Percentiles rank a stretch among this genome's conserved stretches.
phyloP scores from a whole-genome alignment of 495 filamentous ascomycete genomes.

The Chaetomium cochliodes region DNA sequence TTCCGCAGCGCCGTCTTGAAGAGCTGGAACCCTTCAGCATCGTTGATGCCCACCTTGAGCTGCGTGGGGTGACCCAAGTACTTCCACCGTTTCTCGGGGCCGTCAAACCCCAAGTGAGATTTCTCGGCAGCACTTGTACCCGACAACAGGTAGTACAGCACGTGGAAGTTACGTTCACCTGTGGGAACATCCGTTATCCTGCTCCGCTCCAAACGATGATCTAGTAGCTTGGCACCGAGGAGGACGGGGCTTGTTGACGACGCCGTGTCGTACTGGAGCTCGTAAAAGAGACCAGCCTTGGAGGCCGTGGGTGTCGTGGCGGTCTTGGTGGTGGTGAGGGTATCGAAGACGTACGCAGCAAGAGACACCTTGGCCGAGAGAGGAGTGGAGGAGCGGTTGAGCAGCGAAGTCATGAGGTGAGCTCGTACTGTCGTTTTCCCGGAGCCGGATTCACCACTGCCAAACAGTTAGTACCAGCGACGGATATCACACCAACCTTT shows the following conservation, averaged over 20 bases:
- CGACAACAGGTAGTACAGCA: conserved; percentile 90
- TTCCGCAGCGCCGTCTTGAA: conserved; percentile 96
- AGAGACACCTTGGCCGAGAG: conserved; percentile 89
- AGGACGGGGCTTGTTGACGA: conserved; percentile 76
- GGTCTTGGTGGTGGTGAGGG: conserved; percentile 96
- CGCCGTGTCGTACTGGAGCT: conserved; percentile 91
- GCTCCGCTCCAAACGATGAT: conserved; percentile 87
- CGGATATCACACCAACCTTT: background rate
- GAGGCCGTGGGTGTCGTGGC: conserved; percentile 91
- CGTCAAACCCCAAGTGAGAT: conserved; percentile 80
- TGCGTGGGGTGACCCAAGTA: conserved; percentile 96
- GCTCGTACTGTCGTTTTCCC: conserved; percentile 93
- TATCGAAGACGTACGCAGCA: conserved; percentile 91
- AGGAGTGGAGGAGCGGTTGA: conserved; percentile 86
- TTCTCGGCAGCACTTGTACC: conserved; percentile 91
- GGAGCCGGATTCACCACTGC: conserved; percentile 87
- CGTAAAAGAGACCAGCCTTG: conserved; percentile 90
- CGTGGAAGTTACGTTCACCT: conserved; percentile 93
- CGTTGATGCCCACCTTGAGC: conserved; percentile 94
- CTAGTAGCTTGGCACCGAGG: conserved; percentile 90
- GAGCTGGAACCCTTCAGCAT: conserved; percentile 90
- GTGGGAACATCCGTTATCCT: conserved; percentile 88
- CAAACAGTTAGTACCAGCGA: conserved; percentile 28
- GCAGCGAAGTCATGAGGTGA: conserved; percentile 77
- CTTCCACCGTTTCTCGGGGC: conserved; percentile 76